Evolutionary conservation across 192 early-diverging fungal genomes (phyloP), one percentile per base, ranked within the genome.

Genomic region (Umbelopsis sp.): DNA sequence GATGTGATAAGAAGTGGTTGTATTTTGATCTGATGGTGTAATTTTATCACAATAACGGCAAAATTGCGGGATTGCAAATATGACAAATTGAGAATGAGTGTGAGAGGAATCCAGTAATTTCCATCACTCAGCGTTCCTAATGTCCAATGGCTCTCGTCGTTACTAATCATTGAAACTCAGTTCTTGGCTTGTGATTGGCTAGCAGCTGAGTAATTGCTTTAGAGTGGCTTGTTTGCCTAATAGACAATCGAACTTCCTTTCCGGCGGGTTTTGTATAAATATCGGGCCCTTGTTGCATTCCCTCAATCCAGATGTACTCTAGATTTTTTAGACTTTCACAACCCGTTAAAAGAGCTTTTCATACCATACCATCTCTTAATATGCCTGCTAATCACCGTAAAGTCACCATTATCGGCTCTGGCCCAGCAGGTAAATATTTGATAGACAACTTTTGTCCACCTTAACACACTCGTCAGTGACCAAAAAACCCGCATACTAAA

Each of bases 401-500:
- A 80, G 85, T 86, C 49, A 74, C 88, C 53, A 93, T 97, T 77
- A 84, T 97, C 53, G 96, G 96, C 64, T 95, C 94, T n/a, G 97
- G 97, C 10, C 97, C 97, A 65, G 95, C 97, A 65, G 97, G 78
- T 80, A 80, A 79, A 50, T 45, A 25, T 23, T 23, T 0, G 1
- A 52, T 30, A 25, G 51, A 22, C n/a, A n/a, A n/a, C 23, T 23
- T 20, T 25, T 55, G 52, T 13, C 16, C 52, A 23, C 45, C 50
- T 45, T 30, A 11, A 20, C n/a, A 48, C 46, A 48, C 46, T 48
- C 18, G 15, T 49, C 48, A 18, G 27, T 37, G 18, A 61, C 55
- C n/a, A n/a, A n/a, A n/a, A 3, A 25, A 35, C 7, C 30, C 25
- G 15, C 55, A 35, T 4, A 61, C 15, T 8, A 2, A 61, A 11